Evolutionary conservation across 2,329 filamentous ascomycete species (phyloP).

Genomic region (Chaetomiaceae sp.): DNA sequence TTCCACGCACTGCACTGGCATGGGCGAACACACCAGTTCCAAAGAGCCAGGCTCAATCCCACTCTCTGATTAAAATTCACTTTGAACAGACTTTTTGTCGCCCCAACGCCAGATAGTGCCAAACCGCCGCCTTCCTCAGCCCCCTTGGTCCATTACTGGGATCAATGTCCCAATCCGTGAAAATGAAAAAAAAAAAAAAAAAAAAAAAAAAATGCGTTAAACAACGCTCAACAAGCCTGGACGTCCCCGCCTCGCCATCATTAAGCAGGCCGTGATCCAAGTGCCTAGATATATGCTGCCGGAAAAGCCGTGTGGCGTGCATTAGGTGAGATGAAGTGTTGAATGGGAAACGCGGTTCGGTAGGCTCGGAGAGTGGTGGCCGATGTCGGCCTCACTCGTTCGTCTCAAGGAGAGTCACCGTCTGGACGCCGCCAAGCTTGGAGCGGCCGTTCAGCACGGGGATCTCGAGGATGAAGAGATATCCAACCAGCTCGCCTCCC

Average conservation of each 20-base stretch:
- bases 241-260: conserved; percentile 1
- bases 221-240: conserved; percentile 11
- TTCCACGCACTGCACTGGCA: neutral
- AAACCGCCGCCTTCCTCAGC: neutral
- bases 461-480: conserved; percentile 93
- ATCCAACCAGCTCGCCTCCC: conserved; percentile 80
- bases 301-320: neutral
- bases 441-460: conserved; percentile 87
- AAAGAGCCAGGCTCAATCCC: neutral
- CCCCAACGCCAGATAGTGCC: conserved; percentile 18
- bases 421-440: conserved; percentile 74
- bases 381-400: conserved; percentile 21
- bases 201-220: conserved; percentile 4
- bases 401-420: conserved; percentile 71
- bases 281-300: neutral
- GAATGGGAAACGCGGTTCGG: too few species aligned
- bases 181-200: neutral
- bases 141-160: conserved; percentile 2
- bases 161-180: neutral
- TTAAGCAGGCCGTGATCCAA: conserved; percentile 11
- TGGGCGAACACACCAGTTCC: conserved; percentile 11
- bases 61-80: neutral
- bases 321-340: conserved; percentile 1
- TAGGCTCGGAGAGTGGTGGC: too few species aligned
- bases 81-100: conserved; percentile 8